These are phyloP conservation scores for Annulohypoxylon moriforme DNA, from an alignment of 495 filamentous ascomycete genomes.

Conservation along the genomic window DNA sequence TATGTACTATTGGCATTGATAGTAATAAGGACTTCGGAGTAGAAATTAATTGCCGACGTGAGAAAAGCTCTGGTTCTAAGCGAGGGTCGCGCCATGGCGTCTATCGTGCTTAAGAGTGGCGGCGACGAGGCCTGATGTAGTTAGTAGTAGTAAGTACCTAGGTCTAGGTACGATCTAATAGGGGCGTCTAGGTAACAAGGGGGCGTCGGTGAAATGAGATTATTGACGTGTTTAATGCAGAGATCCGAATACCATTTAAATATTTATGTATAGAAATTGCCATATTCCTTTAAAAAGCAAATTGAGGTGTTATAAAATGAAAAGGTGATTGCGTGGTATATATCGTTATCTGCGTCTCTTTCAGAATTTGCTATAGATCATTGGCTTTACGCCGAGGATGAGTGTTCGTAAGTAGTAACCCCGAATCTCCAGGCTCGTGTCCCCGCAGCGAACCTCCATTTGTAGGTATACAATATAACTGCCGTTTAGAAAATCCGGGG, in stretches of 20 bases:
- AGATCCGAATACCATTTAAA: no score
- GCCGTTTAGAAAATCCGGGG: slow-evolving; percentile 30
- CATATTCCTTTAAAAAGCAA: not conserved
- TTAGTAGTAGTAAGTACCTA: not conserved
- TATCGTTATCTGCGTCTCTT: not conserved
- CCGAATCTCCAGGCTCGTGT: not conserved
- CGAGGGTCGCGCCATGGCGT: slow-evolving; percentile 6
- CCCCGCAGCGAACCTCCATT: slow-evolving; percentile 1
- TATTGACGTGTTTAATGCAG: no score
- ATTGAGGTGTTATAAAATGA: not conserved
- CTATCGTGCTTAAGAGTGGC: not conserved
- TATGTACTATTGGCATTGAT: not conserved
- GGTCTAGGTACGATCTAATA: not conserved
- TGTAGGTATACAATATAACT: slow-evolving; percentile 16
- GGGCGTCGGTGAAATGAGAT: not conserved
- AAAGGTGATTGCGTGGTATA: not conserved
- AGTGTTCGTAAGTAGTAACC: not conserved
- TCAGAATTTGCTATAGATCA: not conserved
- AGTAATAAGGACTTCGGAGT: not conserved
- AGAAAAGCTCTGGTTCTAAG: not conserved
- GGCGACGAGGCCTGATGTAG: not conserved
- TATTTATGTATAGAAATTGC: no score
- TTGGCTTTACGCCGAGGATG: not conserved
- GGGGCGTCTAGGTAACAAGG: not conserved
- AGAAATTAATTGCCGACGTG: not conserved